Evolutionary conservation across 1,139 yeast species (phyloP).

Genomic region (Saccharomycopsis phalli): DNA sequence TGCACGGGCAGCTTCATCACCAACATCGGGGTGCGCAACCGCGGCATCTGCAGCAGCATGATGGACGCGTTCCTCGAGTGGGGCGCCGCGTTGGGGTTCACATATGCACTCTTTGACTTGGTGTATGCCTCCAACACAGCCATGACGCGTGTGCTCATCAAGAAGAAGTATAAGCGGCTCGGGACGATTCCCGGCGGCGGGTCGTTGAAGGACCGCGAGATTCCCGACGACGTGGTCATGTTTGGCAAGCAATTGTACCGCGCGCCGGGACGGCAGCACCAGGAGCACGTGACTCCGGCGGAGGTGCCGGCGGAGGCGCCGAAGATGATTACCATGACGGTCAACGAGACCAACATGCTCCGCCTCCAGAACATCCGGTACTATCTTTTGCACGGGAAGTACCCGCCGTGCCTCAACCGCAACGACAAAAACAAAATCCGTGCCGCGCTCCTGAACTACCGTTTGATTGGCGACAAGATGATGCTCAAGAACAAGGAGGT

Average conservation of each 20-base stretch:
- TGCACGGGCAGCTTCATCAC: conserved; percentile 86
- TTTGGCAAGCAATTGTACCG: too few species aligned
- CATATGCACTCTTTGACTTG: conserved; percentile 73
- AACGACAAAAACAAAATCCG: conserved; percentile 79
- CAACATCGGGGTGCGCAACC: conserved; percentile 87
- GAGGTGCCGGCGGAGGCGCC: neutral
- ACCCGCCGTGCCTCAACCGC: conserved; percentile 76
- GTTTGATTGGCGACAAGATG: conserved; percentile 54
- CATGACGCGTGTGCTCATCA: conserved; percentile 71
- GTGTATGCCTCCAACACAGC: conserved; percentile 85
- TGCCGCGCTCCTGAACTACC: conserved; percentile 73
- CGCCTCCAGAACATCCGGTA: conserved; percentile 71
- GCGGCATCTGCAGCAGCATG: conserved; percentile 80
- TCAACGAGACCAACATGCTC: conserved; percentile 5
- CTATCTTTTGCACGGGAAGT: conserved; percentile 76
- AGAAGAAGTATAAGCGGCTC: conserved; percentile 65
- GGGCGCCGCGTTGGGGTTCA: conserved; percentile 86
- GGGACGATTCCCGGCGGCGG: conserved; percentile 84
- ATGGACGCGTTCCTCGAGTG: conserved; percentile 80
- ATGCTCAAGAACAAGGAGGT: conserved; percentile 78
- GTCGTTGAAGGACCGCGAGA: conserved; percentile 70
- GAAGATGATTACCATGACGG: conserved; percentile 7
- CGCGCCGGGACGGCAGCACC: neutral
- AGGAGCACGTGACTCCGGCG: neutral
- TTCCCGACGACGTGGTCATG: conserved; percentile 73